These are phyloP conservation scores for Sporothrix protearum DNA, from an alignment of 2,329 filamentous ascomycete genomes.

Conservation along the genomic window DNA sequence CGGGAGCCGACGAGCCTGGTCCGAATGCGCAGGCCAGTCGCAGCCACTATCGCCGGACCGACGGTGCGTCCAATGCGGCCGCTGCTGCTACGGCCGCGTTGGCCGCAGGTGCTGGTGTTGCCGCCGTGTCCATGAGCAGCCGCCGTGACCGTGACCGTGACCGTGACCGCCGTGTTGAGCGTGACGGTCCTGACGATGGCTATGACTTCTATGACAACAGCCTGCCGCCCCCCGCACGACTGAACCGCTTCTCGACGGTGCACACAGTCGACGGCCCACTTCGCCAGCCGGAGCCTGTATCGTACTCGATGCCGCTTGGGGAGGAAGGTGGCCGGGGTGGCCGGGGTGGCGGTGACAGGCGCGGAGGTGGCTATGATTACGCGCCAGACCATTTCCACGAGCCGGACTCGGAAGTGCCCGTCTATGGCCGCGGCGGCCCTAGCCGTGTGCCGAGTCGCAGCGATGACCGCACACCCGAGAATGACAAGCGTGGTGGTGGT, in stretches of 20 bases:
- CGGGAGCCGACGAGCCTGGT: background rate
- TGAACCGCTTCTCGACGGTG: constrained; percentile 5
- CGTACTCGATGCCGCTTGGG: background rate
- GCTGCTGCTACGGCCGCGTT: constrained; percentile 2
- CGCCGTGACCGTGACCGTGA: background rate
- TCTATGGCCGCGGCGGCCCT: background rate
- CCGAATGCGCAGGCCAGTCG: background rate
- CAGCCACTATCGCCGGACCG: background rate
- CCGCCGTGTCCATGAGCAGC: background rate
- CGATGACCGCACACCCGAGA: background rate
- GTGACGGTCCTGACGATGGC: too few relatives aligned
- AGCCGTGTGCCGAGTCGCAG: background rate
- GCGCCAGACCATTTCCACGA: background rate
- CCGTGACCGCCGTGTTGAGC: too few relatives aligned
- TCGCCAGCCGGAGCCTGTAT: background rate
- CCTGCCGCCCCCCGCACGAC: background rate
- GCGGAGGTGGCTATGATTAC: background rate
- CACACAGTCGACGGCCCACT: constrained; percentile 11
- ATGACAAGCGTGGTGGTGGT: background rate
- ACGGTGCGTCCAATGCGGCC: constrained; percentile 12
- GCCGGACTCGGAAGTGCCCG: background rate
- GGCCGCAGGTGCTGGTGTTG: constrained; percentile 5
- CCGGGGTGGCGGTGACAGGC: background rate
- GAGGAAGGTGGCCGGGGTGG: background rate
- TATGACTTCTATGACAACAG: background rate